Evolutionary conservation across 176 grass and related monocot species (phyloP).

Genomic region (Oryza rufipogon): DNA sequence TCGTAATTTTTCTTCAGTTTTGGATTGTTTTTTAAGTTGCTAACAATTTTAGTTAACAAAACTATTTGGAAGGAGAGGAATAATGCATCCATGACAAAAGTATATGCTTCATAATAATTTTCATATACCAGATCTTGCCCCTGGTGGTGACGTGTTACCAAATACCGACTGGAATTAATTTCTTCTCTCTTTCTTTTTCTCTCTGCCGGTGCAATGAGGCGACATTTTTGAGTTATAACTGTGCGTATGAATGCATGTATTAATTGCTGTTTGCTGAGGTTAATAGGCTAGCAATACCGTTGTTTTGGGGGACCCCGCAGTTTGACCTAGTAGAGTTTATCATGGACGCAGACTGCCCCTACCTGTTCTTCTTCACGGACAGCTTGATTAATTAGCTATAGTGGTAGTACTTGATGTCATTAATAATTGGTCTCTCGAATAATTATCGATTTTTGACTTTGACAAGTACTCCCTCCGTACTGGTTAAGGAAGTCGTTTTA

Average conservation of each 20-base stretch:
- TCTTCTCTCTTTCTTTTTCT: neutral
- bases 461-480: neutral
- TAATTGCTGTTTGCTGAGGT: slow-evolving; percentile 38
- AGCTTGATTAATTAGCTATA: neutral
- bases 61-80: neutral
- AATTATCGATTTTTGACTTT: neutral
- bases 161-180: neutral
- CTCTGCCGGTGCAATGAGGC: too few relatives aligned
- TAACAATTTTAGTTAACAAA: too few relatives aligned
- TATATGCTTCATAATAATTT: neutral
- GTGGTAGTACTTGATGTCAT: neutral
- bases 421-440: neutral
- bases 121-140: neutral
- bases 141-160: neutral
- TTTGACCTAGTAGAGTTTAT: slow-evolving; percentile 24
- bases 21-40: too few relatives aligned
- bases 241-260: slow-evolving; percentile 46
- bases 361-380: neutral
- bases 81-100: neutral
- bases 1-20: too few relatives aligned
- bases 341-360: neutral
- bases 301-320: slow-evolving; percentile 29
- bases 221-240: slow-evolving; percentile 7
- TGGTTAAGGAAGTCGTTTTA: too few relatives aligned
- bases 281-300: slow-evolving; percentile 23